These are phyloP conservation scores for Cyclostephanos tholiformis DNA, from an alignment of 108 stramenopile species.

Conservation along the genomic window DNA sequence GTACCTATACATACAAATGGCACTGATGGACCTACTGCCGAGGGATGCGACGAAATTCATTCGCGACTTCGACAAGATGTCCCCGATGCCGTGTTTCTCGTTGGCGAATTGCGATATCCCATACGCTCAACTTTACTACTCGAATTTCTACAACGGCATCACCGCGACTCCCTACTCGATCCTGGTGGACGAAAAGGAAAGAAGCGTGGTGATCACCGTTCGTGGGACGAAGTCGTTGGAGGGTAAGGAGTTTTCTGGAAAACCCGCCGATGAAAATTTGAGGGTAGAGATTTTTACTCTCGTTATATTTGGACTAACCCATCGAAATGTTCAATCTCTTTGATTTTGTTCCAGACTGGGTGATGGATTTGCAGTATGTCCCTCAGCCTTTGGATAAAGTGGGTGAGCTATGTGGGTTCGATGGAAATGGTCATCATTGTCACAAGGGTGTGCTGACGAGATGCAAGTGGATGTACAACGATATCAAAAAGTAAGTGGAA, in stretches of 20 bases:
- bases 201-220: constrained; percentile 41
- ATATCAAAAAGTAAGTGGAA: constrained; percentile 39
- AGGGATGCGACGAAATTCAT: constrained; percentile 31
- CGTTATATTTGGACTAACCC: neutral
- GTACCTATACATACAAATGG: constrained; percentile 27
- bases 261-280: neutral
- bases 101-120: constrained; percentile 26
- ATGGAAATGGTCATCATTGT: constrained; percentile 52
- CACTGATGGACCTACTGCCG: constrained; percentile 26
- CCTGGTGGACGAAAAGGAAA: constrained; percentile 33
- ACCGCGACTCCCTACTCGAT: constrained; percentile 45
- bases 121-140: constrained; percentile 30
- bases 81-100: constrained; percentile 16
- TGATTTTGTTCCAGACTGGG: constrained; percentile 62
- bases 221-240: constrained; percentile 41
- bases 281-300: too few species aligned
- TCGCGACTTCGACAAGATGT: constrained; percentile 19
- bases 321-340: neutral
- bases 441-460: constrained; percentile 55
- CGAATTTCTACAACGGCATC: constrained; percentile 41
- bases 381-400: constrained; percentile 50
- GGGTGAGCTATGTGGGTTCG: constrained; percentile 57
- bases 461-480: constrained; percentile 61
- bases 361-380: constrained; percentile 66
- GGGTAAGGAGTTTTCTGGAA: neutral